Conservation (phyloP, 805 yeast genomes). For the Teunomyces funiuensis region DNA sequence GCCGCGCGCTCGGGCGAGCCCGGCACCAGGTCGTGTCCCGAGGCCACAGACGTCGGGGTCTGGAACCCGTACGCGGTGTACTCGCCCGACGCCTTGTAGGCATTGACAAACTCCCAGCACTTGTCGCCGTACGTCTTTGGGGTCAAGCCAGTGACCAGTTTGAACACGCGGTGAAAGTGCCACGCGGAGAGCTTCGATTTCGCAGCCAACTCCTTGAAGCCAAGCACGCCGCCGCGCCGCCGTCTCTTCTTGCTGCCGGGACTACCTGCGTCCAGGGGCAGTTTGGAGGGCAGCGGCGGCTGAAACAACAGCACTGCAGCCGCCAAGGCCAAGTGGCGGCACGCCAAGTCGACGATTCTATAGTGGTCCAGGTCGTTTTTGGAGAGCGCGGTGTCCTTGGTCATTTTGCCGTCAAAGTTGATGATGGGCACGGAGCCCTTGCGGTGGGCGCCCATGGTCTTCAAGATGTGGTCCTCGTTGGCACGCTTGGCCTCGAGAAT, state of each 20-base stretch:
- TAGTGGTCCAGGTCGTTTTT: slow-evolving; percentile 69
- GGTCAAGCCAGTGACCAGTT: slow-evolving; percentile 80
- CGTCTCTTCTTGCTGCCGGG: slow-evolving; percentile 41
- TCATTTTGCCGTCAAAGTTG: slow-evolving; percentile 20
- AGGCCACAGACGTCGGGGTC: slow-evolving; percentile 11
- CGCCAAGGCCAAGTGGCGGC: slow-evolving; percentile 80
- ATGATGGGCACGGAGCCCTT: slow-evolving; percentile 31
- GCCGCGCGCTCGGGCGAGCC: slow-evolving; percentile 14
- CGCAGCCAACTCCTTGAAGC: slow-evolving; percentile 84
- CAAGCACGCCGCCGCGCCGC: slow-evolving; percentile 76
- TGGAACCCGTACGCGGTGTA: slow-evolving; percentile 8
- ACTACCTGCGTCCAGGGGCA: slow-evolving; percentile 18
- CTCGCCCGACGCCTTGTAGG: slow-evolving; percentile 20
- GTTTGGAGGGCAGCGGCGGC: slow-evolving; percentile 14
- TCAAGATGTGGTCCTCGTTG: slow-evolving; percentile 24
- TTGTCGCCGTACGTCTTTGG: slow-evolving; percentile 88
- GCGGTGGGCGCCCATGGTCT: slow-evolving; percentile 21
- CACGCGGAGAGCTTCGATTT: slow-evolving; percentile 82
- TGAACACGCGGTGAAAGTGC: slow-evolving; percentile 92
- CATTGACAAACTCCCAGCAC: slow-evolving; percentile 53
- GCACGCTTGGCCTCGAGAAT: slow-evolving; percentile 27
- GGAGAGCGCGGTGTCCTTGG: slow-evolving; percentile 35
- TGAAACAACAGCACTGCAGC: slow-evolving; percentile 52
- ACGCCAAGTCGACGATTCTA: slow-evolving; percentile 71
- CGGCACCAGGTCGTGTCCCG: slow-evolving; percentile 7